Percentiles rank a stretch among this genome's conserved stretches.
These are phyloP conservation scores for Chlorella sp. DNA, from an alignment of 139 green algal genomes.

Conservation along the genomic window DNA sequence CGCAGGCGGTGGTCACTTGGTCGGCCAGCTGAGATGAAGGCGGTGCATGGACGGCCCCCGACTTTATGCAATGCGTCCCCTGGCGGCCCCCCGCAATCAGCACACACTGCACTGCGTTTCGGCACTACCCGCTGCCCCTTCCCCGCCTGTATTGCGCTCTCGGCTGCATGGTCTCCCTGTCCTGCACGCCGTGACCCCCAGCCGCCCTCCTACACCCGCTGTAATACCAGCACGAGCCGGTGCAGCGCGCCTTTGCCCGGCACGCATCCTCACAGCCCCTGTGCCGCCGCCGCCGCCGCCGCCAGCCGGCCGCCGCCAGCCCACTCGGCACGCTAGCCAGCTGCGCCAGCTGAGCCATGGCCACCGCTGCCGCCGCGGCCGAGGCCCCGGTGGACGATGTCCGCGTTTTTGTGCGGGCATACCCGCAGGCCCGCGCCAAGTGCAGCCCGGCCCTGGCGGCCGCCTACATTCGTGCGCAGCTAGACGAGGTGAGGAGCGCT, in stretches of 20 bases:
- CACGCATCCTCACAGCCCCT: no score
- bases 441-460: constrained; percentile 10
- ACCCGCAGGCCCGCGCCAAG: not conserved
- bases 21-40: no score
- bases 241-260: no score
- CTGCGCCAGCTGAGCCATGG: not conserved
- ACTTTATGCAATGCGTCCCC: no score
- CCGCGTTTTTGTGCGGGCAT: not conserved
- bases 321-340: no score
- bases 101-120: no score
- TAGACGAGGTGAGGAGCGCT: not conserved
- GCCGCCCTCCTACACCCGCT: not conserved
- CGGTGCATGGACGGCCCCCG: no score
- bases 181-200: not conserved
- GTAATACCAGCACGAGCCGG: not conserved
- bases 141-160: no score
- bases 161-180: no score
- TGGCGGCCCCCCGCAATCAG: no score
- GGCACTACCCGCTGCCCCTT: no score
- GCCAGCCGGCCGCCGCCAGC: not conserved
- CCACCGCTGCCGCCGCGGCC: not conserved
- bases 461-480: not conserved
- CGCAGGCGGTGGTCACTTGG: not conserved
- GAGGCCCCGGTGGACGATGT: not conserved
- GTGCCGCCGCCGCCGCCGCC: not conserved